Evolutionary conservation across 2,329 filamentous ascomycete genomes (phyloP), one percentile per base, ranked within the genome.

Genomic region (Arthrobotrys pseudoclavata): DNA sequence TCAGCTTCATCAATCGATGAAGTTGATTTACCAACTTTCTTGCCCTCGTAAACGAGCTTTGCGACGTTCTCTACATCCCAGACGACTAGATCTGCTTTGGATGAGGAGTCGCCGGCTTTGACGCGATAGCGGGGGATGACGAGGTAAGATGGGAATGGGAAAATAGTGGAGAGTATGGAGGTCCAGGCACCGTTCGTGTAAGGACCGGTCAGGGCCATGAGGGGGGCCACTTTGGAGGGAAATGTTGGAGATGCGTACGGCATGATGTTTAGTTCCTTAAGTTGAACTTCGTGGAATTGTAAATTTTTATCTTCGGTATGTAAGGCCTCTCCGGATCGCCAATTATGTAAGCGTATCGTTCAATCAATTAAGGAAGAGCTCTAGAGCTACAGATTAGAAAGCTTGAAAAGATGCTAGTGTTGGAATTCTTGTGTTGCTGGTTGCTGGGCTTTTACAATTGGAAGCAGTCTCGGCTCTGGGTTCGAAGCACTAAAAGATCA

Each of bases 181-280:
- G 74, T 71, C 74, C 74, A 77, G 31, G 74, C 74, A n/a, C 74
- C 74, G 37, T 77, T 77, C 34, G 74, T 71, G 53, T 71, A 77
- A 6, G 74, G 74, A 12, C 74, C 74, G 13, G 62, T 47, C 10
- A 53, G 42, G 9, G 60, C 67, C 74, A 77, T 77, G 13, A 77
- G 53, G n/a, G 74, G 74, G 3, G 74, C 67, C 15, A 77, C 60
- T 48, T 67, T 77, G n/a, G 18, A 20, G 13, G 50, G 26, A 24
- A 77, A 77, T 20, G 67, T 68, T 20, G 26, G 24, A 9, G 50
- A 45, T 47, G 67, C 74, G 61, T 71, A 77, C 1, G 57, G 7
- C 68, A 71, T 71, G 3, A 18, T 60, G 34, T 60, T 6, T 13
- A 9, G 18, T 10, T 42, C 4, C n/a, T 24, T 22, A 18, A 24